Evolutionary conservation across 164 flowering plant species (phyloP), one percentile per base, ranked within the genome.

Genomic region (Nelumbo lutea): DNA sequence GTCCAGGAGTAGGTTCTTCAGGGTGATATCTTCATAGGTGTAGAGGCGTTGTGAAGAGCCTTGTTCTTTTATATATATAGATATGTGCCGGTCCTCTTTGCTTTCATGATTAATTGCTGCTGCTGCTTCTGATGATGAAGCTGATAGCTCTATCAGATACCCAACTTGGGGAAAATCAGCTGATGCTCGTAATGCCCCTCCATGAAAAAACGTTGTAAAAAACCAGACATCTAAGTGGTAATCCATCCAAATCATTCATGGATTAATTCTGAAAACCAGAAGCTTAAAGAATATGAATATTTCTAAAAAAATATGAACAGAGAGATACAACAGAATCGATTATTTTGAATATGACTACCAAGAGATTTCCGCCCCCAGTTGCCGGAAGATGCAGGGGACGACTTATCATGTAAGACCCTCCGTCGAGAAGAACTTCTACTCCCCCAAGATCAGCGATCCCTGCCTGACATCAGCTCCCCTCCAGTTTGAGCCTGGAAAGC

Each of bases 371-470:
- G 0, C 73, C 81, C 8, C 89, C 88, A 55, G 87, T 69, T 6
- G 81, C 55, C 1, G 99, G 97, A 15, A 96, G 68, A 3, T 75
- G 77, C 6, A 96, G 61, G 11, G 99, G 92, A 13, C 82, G 79
- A 79, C 86, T 85, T 61, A 96, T 85, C 66, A 78, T 2, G 80
- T 85, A 96, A 74, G 67, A 76, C 0, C 99, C 99, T 62, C 99
- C 97, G 46, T 84, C 88, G 64, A 96, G 90, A 73, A 79, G 60
- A 67, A 93, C 72, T 59, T 74, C 76, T 9, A 85, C 90, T 5
- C 98, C 98, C 0, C 99, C 99, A 73, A 96, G 89, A 82, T 96
- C 80, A 9, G 59, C 51, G 14, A 96, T 85, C 10, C 93, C 96
- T 3, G 73, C 67, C 27, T 27, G 27, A 27, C 74, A 85, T 84